These are phyloP conservation scores for Globisporangium acanthophoron DNA, from an alignment of 352 stramenopile genomes.

Conservation along the genomic window DNA sequence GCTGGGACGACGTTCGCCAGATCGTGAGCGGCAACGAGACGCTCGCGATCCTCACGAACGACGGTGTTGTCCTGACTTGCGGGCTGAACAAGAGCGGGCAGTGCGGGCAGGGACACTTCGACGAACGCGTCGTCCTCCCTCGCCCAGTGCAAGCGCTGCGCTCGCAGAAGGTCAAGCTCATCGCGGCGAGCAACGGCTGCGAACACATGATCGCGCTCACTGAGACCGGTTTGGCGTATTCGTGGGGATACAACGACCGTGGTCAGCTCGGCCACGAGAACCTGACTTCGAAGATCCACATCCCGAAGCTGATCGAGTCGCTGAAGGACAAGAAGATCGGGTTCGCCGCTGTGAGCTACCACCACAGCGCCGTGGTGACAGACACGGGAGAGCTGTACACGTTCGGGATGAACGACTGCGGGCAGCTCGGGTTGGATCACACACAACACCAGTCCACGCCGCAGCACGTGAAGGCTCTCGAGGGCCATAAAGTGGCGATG, in stretches of 20 bases:
- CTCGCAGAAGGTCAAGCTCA: constrained; percentile 71
- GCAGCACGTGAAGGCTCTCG: constrained; percentile 71
- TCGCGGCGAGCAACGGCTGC: constrained; percentile 85
- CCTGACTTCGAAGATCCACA: constrained; percentile 75
- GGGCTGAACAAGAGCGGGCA: constrained; percentile 87
- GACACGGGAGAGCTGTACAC: constrained; percentile 76
- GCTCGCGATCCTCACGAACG: constrained; percentile 76
- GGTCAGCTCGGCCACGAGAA: constrained; percentile 85
- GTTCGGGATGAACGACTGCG: constrained; percentile 89
- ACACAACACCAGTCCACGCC: constrained; percentile 70
- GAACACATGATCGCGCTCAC: constrained; percentile 87
- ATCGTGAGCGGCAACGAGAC: constrained; percentile 84
- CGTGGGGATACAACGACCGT: constrained; percentile 86
- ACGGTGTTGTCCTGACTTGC: constrained; percentile 74
- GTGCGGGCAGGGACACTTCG: constrained; percentile 83
- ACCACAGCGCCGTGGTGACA: constrained; percentile 78
- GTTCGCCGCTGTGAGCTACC: constrained; percentile 79
- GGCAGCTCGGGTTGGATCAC: constrained; percentile 77
- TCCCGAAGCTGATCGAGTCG: constrained; percentile 80
- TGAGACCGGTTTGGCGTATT: constrained; percentile 74
- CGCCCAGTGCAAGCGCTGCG: constrained; percentile 71
- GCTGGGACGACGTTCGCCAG: constrained; percentile 80
- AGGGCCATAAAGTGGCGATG: constrained; percentile 69
- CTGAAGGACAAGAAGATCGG: constrained; percentile 81
- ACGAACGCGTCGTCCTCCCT: constrained; percentile 83